Conservation (phyloP, 1,284 basidiomycete genomes). For the Cutaneotrichosporon sp. region DNA sequence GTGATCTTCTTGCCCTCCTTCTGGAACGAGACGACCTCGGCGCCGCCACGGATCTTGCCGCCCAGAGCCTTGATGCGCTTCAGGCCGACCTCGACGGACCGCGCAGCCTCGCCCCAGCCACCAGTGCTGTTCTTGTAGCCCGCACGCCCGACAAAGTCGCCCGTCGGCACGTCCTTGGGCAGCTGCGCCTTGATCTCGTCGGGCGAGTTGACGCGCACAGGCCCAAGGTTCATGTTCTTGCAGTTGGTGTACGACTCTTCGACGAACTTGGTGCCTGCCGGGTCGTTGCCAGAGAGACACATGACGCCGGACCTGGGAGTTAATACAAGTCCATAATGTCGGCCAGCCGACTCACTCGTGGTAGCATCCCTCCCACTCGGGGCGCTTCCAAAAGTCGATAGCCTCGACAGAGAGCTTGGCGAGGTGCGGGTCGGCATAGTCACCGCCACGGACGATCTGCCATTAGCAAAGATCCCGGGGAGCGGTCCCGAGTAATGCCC, state of each 20-base stretch:
- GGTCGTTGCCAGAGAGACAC: conserved; percentile 25
- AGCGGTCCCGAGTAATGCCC: not conserved
- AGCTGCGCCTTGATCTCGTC: conserved; percentile 25
- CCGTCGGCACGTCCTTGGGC: conserved; percentile 19
- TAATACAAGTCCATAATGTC: too few relatives aligned
- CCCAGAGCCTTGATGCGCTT: conserved; percentile 58
- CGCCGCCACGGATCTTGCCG: conserved; percentile 58
- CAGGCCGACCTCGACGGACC: conserved; percentile 60
- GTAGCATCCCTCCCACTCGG: conserved; percentile 67
- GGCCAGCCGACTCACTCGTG: conserved; percentile 58
- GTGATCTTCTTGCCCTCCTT: conserved; percentile 49
- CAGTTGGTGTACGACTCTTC: conserved; percentile 35
- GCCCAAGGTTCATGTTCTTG: conserved; percentile 26
- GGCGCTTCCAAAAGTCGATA: conserved; percentile 43
- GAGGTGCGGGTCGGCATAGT: conserved; percentile 42
- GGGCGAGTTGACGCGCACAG: conserved; percentile 17
- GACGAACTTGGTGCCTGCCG: conserved; percentile 32
- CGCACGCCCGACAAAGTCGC: conserved; percentile 45
- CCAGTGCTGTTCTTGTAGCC: conserved; percentile 68
- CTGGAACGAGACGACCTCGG: conserved; percentile 53
- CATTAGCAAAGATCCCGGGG: not conserved
- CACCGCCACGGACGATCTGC: conserved; percentile 45
- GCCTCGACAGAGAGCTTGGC: conserved; percentile 44
- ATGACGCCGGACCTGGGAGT: conserved; percentile 38
- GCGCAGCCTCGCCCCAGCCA: conserved; percentile 78